Base-by-base conservation (phyloP, 148 eudicot genomes). In the Dysphania ambrosioides region DNA sequence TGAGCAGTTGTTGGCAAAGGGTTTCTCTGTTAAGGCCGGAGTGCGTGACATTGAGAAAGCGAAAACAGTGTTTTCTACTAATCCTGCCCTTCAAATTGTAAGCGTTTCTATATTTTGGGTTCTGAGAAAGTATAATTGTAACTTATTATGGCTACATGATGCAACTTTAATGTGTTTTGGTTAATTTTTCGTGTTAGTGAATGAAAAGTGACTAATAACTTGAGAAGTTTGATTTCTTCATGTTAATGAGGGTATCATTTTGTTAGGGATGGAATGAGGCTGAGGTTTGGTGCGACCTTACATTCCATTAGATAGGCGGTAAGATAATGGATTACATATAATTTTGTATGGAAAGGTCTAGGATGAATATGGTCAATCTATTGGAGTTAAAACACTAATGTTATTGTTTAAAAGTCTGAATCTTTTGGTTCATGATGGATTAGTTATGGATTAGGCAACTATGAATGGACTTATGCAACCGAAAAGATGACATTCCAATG, bases 1-100 rank as follows among this genome's bases (percentile, higher is more conserved):
- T 44, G 85, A 88, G 84, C 98, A 94, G 80, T 83, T 94, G 40
- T 80, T 94, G 73, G 91, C 91, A 1, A 94, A 82, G 78, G 98
- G 98, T n/a, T 91, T 85, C 78, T 79, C 89, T 74, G 98, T 94
- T 40, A 94, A 91, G 72, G 98, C 98, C 30, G 98, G 98, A 31
- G 97, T 94, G 81, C 92, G 95, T 24, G 97, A 94, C 47, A 65
- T 86, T 26, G 89, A 87, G 0, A 90, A 88, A 73, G 97, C 95
- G 7, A 91, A 90, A 78, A 34, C 85, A 8, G 76, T 73, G 59
- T 85, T 88, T 32, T 72, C 96, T 42, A 79, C 66, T 6, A 76
- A 84, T 61, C 89, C 97, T 56, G 80, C 88, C 65, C 97, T 94
- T 84, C 85, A 90, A 69, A 53, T 91, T 83, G 98, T 94, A 72